These are phyloP conservation scores for Yarrowia alimentaria DNA, from an alignment of 805 yeast species.

Conservation along the genomic window DNA sequence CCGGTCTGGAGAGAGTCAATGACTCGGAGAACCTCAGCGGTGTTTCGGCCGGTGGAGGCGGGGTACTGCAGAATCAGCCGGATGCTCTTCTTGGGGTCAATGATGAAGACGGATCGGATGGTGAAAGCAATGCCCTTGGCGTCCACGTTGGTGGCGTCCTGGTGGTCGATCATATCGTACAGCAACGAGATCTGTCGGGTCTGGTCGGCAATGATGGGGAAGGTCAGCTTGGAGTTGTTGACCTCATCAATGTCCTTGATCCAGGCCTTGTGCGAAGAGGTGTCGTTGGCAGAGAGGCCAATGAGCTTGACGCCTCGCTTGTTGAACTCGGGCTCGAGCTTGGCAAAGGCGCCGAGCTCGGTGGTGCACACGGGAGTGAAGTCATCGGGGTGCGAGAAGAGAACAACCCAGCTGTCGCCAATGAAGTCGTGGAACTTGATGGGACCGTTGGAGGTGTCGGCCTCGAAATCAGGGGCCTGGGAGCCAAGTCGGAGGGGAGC, in stretches of 20 bases:
- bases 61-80: conserved; percentile 88
- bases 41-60: conserved; percentile 92
- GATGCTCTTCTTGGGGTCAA: conserved; percentile 88
- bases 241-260: conserved; percentile 90
- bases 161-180: conserved; percentile 87
- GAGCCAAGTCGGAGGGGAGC: conserved; percentile 69
- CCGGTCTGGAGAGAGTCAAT: conserved; percentile 86
- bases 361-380: conserved; percentile 97
- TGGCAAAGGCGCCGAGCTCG: conserved; percentile 92
- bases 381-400: conserved; percentile 95
- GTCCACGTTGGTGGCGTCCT: conserved; percentile 72
- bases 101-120: conserved; percentile 88
- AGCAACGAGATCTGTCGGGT: conserved; percentile 77
- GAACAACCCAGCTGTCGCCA: conserved; percentile 81
- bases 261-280: conserved; percentile 84
- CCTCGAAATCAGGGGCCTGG: conserved; percentile 82
- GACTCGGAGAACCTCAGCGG: conserved; percentile 89
- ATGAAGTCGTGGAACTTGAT: conserved; percentile 84
- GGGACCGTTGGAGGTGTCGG: conserved; percentile 79
- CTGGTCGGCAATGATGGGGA: conserved; percentile 91
- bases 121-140: conserved; percentile 79
- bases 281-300: conserved; percentile 86
- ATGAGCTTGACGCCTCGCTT: conserved; percentile 84
- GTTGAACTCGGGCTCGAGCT: conserved; percentile 85
- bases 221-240: conserved; percentile 67